These are phyloP conservation scores for Herpetospermum pedunculosum DNA, from an alignment of 306 rosid species.

Conservation along the genomic window DNA sequence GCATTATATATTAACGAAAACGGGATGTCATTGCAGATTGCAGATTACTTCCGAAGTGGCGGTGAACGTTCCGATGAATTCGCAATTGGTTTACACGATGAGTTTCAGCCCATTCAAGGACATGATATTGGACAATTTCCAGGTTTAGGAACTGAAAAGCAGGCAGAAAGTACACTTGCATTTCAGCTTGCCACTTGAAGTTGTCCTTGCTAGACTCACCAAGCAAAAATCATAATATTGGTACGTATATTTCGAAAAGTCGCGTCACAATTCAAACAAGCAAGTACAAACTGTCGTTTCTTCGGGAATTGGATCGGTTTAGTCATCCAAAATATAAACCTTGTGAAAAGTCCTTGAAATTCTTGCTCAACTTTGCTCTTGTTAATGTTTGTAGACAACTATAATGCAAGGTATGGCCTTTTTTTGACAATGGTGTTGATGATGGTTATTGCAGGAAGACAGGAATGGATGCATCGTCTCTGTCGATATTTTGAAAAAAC, in stretches of 20 bases:
- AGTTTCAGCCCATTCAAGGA: constrained; percentile 51
- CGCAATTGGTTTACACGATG: constrained; percentile 50
- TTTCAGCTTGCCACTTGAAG: constrained; percentile 27
- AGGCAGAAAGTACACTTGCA: constrained; percentile 19
- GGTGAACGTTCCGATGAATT: constrained; percentile 36
- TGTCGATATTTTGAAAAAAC: neutral
- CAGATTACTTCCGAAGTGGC: constrained; percentile 49
- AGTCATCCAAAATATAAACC: neutral
- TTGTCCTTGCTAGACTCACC: neutral
- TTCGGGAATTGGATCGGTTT: neutral
- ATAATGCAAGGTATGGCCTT: neutral
- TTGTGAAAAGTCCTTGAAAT: neutral
- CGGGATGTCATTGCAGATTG: constrained; percentile 40
- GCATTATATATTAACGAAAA: constrained; percentile 1
- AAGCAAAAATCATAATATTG: neutral
- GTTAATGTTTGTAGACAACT: neutral
- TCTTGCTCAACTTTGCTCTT: neutral
- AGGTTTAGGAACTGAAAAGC: constrained; percentile 29
- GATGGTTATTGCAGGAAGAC: neutral
- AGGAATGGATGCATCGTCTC: neutral
- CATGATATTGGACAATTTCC: constrained; percentile 83
- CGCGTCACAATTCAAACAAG: neutral
- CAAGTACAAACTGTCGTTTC: neutral
- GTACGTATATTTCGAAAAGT: neutral
- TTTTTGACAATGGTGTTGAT: neutral